These are phyloP conservation scores for Lepiota subincarnata DNA, from an alignment of 768 basidiomycete species.

Conservation along the genomic window DNA sequence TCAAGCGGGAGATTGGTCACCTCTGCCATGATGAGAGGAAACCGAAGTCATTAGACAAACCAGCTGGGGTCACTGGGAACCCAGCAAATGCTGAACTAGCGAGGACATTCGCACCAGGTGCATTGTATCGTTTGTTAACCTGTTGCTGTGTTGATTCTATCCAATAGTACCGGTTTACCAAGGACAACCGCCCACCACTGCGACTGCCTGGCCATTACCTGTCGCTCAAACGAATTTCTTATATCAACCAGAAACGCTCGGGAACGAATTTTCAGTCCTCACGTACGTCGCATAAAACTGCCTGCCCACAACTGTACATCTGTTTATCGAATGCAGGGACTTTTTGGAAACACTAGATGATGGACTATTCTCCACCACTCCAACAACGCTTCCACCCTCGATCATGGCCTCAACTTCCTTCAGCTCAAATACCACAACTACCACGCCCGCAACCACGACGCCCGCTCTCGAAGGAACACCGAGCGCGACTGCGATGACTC, in stretches of 20 bases:
- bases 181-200: slow-evolving; percentile 28
- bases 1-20: slow-evolving; percentile 95
- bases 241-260: slow-evolving; percentile 70
- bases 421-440: slow-evolving; percentile 12
- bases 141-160: background rate
- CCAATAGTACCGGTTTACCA: slow-evolving; percentile 35
- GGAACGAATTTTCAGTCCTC: slow-evolving; percentile 79
- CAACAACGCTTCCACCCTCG: slow-evolving; percentile 43
- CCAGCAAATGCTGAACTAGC: slow-evolving; percentile 26
- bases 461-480: slow-evolving; percentile 13
- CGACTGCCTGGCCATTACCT: slow-evolving; percentile 51
- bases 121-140: slow-evolving; percentile 5
- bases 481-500: slow-evolving; percentile 10
- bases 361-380: slow-evolving; percentile 72
- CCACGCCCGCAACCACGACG: slow-evolving; percentile 11
- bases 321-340: slow-evolving; percentile 46
- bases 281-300: slow-evolving; percentile 43
- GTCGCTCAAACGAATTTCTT: slow-evolving; percentile 47
- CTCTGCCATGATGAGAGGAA: slow-evolving; percentile 86
- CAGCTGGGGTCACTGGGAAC: slow-evolving; percentile 22
- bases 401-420: slow-evolving; percentile 42
- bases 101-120: slow-evolving; percentile 45
- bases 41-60: slow-evolving; percentile 46
- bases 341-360: slow-evolving; percentile 88
- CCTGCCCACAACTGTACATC: background rate